Conservation (phyloP, 345 rosid species). For the Pistacia atlantica region DNA sequence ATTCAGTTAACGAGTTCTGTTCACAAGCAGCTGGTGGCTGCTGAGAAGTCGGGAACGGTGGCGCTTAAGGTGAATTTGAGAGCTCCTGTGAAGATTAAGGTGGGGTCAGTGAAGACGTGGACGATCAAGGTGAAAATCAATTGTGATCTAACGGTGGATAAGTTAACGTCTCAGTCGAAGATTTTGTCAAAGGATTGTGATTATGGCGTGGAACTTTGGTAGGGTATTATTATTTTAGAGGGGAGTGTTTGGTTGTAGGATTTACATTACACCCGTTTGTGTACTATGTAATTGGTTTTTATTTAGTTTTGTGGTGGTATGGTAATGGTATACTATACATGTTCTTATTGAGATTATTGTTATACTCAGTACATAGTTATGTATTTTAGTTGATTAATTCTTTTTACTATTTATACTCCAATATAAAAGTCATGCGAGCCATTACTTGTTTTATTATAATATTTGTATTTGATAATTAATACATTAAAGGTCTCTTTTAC, state of each 20-base stretch:
- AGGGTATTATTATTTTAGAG: not conserved
- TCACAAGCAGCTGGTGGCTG: constrained; percentile 28
- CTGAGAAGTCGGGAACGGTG: constrained; percentile 39
- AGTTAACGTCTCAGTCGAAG: constrained; percentile 56
- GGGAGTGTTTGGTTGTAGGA: not conserved
- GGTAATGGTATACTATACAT: too few relatives aligned
- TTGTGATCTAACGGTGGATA: constrained; percentile 78
- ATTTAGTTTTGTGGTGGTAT: too few relatives aligned
- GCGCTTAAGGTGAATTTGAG: constrained; percentile 56
- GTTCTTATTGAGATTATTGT: too few relatives aligned
- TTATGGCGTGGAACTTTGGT: constrained; percentile 61
- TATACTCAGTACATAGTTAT: too few relatives aligned
- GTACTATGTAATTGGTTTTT: too few relatives aligned
- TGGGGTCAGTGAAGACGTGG: constrained; percentile 85
- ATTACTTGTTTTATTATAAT: too few relatives aligned
- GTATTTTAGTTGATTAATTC: too few relatives aligned
- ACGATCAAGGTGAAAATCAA: constrained; percentile 55
- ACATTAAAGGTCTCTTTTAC: too few relatives aligned
- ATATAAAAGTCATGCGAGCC: too few relatives aligned
- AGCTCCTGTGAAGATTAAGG: constrained; percentile 65
- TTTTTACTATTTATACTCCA: too few relatives aligned
- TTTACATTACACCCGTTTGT: not conserved
- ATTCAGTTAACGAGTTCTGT: constrained; percentile 43
- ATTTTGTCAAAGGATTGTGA: constrained; percentile 55
- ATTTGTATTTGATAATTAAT: too few relatives aligned